Evolutionary conservation across 1,284 basidiomycete genomes (phyloP).

Genomic region (Cerrena zonata): DNA sequence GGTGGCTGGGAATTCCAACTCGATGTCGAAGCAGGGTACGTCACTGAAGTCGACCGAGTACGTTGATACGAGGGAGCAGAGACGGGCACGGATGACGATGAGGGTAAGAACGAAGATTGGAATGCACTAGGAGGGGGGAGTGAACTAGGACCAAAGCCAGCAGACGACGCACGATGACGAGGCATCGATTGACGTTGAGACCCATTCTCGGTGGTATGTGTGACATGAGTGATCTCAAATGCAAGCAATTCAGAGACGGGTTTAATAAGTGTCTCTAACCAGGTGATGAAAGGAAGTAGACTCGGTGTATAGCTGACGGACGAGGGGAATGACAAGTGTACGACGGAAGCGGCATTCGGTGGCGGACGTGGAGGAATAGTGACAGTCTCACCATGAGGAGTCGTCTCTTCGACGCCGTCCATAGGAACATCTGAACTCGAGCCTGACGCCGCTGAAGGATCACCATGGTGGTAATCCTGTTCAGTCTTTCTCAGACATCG

Average conservation of each 20-base stretch:
- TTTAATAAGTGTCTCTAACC: conserved; percentile 54
- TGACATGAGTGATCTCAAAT: conserved; percentile 18
- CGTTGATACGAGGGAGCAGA: conserved; percentile 24
- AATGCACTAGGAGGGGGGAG: conserved; percentile 27
- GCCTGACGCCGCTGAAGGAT: background rate
- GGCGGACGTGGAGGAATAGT: conserved; percentile 53
- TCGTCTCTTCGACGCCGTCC: conserved; percentile 3
- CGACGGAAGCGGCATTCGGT: conserved; percentile 61
- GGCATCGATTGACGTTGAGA: background rate
- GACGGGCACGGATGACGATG: conserved; percentile 10
- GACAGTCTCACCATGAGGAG: conserved; percentile 3
- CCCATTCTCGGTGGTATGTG: conserved; percentile 6
- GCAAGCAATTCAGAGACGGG: conserved; percentile 32
- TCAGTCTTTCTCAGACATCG: conserved; percentile 25
- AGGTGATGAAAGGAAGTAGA: conserved; percentile 53
- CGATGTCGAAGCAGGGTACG: conserved; percentile 24
- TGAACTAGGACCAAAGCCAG: conserved; percentile 25
- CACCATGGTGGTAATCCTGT: background rate
- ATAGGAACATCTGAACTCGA: background rate
- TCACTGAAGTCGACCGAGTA: conserved; percentile 27
- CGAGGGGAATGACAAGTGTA: conserved; percentile 70
- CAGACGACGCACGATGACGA: background rate
- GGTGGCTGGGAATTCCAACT: conserved; percentile 13
- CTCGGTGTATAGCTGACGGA: conserved; percentile 49
- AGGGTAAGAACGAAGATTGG: conserved; percentile 25